These are phyloP conservation scores for Isochrysis galbana DNA, from an alignment of 78 protist species.

Conservation along the genomic window DNA sequence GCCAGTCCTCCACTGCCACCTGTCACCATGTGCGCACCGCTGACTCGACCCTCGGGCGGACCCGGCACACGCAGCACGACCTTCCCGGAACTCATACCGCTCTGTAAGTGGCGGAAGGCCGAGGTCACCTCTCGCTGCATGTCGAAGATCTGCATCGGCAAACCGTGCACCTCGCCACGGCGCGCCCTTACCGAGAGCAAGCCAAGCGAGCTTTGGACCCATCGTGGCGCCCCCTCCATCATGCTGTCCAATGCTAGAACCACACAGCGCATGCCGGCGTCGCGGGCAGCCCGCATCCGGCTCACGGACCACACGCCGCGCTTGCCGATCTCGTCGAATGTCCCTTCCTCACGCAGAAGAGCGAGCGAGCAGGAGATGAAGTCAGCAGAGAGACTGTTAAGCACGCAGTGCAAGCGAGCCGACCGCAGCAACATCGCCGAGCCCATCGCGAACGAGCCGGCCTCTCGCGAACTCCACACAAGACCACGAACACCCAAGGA, in stretches of 20 bases:
- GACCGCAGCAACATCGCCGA: background rate
- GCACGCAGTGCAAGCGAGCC: background rate
- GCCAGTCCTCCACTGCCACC: slow-evolving; percentile 40
- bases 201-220: background rate
- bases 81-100: slow-evolving; percentile 24
- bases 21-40: background rate
- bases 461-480: background rate
- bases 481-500: background rate
- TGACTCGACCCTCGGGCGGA: background rate
- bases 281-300: background rate
- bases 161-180: background rate
- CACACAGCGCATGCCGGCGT: background rate
- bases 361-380: background rate
- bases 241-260: background rate
- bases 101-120: slow-evolving; percentile 29
- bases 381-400: slow-evolving; percentile 30
- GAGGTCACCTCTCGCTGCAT: background rate
- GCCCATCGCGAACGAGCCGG: background rate
- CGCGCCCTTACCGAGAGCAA: background rate
- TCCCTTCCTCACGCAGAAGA: background rate
- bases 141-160: background rate
- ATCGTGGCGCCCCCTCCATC: background rate
- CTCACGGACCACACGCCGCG: background rate
- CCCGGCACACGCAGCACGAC: slow-evolving; percentile 23
- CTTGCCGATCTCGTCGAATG: slow-evolving; percentile 39